These are phyloP conservation scores for Fraxinus ornus DNA, from an alignment of 305 asterid species.

Conservation along the genomic window DNA sequence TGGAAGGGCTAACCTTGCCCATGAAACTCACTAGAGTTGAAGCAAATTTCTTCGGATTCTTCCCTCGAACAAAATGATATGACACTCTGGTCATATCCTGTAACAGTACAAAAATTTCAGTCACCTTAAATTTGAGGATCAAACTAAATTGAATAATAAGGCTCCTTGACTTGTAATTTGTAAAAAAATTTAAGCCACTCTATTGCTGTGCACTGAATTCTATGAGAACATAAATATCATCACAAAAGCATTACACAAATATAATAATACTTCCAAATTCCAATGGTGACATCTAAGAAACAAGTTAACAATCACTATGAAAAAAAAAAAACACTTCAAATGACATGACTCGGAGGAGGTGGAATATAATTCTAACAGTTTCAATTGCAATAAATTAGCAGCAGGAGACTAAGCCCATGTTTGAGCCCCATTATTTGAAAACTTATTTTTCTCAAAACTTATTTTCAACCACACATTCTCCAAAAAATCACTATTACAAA, in stretches of 20 bases:
- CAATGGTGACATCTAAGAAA: not conserved
- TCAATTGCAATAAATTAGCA: not conserved
- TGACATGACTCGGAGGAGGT: not conserved
- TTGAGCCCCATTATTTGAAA: too few species aligned
- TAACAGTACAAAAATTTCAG: conserved; percentile 23
- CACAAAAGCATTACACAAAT: not conserved
- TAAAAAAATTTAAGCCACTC: not conserved
- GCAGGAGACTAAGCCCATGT: not conserved
- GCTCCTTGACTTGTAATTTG: not conserved
- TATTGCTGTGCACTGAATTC: not conserved
- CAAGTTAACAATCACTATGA: not conserved
- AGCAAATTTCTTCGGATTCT: conserved; percentile 75
- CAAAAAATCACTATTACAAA: too few species aligned
- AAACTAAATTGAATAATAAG: conserved; percentile 11
- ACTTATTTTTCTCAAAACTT: too few species aligned
- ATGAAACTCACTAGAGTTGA: conserved; percentile 76
- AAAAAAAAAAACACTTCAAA: not conserved
- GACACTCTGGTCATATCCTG: conserved; percentile 93
- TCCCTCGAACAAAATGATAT: conserved; percentile 84
- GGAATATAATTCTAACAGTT: not conserved
- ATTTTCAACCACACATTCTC: too few species aligned
- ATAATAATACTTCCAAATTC: conserved; percentile 1
- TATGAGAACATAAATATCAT: not conserved
- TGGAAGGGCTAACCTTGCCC: conserved; percentile 66
- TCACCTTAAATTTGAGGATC: not conserved